Evolutionary conservation across 2,329 filamentous ascomycete species (phyloP), one percentile per base, ranked within the genome.

Genomic region (Colletotrichum orchidophilum): DNA sequence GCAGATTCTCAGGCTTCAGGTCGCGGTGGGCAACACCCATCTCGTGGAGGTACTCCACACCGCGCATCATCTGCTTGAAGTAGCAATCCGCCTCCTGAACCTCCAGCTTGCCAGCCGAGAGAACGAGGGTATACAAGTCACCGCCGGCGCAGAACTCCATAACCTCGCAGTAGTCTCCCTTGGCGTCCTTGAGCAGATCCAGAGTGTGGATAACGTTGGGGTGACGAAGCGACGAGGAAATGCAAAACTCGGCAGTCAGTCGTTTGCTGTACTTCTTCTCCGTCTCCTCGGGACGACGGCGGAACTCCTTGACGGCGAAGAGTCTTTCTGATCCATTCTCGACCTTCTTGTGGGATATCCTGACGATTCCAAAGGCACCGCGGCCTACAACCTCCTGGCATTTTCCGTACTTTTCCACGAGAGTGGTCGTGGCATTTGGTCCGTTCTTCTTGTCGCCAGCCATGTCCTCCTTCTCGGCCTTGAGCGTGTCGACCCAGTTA

Each of bases 101-200:
- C 80, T 96, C 95, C 24, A 99, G 91, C 82, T 97, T 97, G 70
- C 94, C 94, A 46, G 95, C 94, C 7, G 96, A 91, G 33, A 98
- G 90, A 24, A 99, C 93, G 5, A 99, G 88, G 0, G 95, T 98
- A 82, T 98, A 98, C 27, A 99, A 87, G 80, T 99, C 96, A 70
- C 96, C 96, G 72, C 96, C 96, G 46, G 96, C 95, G 80, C 96
- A 99, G 80, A 96, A 99, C 83, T 99, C 96, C 96, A 99, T 99
- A 63, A 99, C 96, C 81, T 99, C 96, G 82, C 96, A 99, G 82
- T 96, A 98, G 79, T 97, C 95, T 71, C 96, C 96, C 83, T 98
- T 98, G 76, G 96, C 91, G 78, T 99, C 96, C 82, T 98, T 94
- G 50, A 99, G 88, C 12, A 99, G 88, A 79, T 99, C 96, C 63